These are phyloP conservation scores for Drosera capensis DNA, from an alignment of 148 eudicot genomes.

Conservation along the genomic window DNA sequence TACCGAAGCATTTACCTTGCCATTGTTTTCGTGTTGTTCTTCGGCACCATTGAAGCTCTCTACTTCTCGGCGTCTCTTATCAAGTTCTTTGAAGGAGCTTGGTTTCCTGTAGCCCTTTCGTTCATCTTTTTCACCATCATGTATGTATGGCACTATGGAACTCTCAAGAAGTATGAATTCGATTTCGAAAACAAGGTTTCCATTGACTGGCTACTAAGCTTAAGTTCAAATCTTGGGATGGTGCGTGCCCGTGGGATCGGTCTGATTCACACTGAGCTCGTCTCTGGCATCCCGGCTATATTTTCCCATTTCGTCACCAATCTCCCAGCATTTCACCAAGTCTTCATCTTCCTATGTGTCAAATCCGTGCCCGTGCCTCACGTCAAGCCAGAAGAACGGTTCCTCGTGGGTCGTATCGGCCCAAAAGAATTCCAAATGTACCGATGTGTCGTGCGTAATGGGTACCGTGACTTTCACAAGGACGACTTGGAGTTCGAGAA, in stretches of 20 bases:
- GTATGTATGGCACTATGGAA: constrained; percentile 88
- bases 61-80: constrained; percentile 92
- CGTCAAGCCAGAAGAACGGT: constrained; percentile 62
- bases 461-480: constrained; percentile 89
- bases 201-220: constrained; percentile 69
- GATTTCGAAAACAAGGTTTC: constrained; percentile 95
- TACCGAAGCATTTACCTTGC: constrained; percentile 68
- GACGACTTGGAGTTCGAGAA: constrained; percentile 78
- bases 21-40: constrained; percentile 57
- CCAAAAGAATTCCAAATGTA: constrained; percentile 65
- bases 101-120: constrained; percentile 86
- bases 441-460: constrained; percentile 77
- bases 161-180: constrained; percentile 70
- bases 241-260: constrained; percentile 86
- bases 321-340: constrained; percentile 78
- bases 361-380: constrained; percentile 82
- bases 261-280: constrained; percentile 69
- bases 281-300: constrained; percentile 81
- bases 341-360: constrained; percentile 71
- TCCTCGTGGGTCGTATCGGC: constrained; percentile 79
- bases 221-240: constrained; percentile 82
- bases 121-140: constrained; percentile 71
- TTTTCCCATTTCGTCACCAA: constrained; percentile 89
- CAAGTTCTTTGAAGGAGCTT: constrained; percentile 80
- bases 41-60: constrained; percentile 73